Evolutionary conservation across 2,329 filamentous ascomycete genomes (phyloP).

Genomic region (Phaeosphaeriaceae sp.): DNA sequence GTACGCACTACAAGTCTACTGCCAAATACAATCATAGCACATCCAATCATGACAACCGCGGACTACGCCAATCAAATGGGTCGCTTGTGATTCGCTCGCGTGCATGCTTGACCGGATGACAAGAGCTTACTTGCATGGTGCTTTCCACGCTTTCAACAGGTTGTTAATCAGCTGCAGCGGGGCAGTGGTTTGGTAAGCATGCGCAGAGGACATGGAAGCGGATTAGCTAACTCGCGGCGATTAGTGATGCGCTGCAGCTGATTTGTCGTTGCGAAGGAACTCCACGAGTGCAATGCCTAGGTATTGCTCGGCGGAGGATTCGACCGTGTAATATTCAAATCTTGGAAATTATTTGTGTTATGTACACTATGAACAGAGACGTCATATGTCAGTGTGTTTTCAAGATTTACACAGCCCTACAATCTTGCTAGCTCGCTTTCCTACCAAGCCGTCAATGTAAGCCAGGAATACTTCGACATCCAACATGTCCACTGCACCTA

Average conservation of each 20-base stretch:
- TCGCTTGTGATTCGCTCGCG: conserved; percentile 17
- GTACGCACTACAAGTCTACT: neutral
- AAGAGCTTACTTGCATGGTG: conserved; percentile 27
- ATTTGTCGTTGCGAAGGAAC: neutral
- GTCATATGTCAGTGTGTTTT: neutral
- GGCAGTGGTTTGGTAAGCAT: conserved; percentile 2
- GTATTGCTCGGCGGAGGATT: neutral
- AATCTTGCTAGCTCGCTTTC: conserved; percentile 55
- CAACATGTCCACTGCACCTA: conserved; percentile 76
- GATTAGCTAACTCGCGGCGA: conserved; percentile 1
- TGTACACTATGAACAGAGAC: neutral
- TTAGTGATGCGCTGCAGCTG: neutral
- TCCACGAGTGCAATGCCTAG: neutral
- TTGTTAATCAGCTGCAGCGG: neutral
- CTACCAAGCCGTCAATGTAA: conserved; percentile 77
- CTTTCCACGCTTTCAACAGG: neutral
- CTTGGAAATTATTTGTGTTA: neutral
- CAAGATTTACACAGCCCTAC: conserved; percentile 40
- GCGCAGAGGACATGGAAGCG: neutral
- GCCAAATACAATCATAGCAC: neutral
- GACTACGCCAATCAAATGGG: conserved; percentile 21
- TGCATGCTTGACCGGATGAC: conserved; percentile 14
- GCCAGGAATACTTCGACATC: conserved; percentile 68
- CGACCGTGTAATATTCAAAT: neutral
- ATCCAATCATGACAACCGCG: neutral